Conservation (phyloP, 805 yeast genomes). For the Metschnikowia reukaufii region DNA sequence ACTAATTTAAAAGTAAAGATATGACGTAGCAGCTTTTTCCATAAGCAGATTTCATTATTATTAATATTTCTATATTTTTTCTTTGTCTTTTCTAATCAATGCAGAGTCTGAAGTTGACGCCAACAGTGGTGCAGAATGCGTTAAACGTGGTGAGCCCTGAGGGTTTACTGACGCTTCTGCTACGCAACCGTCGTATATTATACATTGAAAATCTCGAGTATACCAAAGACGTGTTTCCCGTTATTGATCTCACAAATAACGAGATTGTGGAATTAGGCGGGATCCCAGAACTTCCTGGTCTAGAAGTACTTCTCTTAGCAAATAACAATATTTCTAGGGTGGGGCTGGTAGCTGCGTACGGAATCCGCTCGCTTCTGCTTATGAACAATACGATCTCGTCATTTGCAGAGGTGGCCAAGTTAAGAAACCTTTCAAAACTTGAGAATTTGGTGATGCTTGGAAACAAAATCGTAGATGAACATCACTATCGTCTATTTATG, state of each 20-base stretch:
- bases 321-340: slow-evolving; percentile 56
- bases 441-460: slow-evolving; percentile 51
- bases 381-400: slow-evolving; percentile 49
- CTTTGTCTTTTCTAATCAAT: neutral
- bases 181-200: slow-evolving; percentile 34
- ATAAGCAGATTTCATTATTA: neutral
- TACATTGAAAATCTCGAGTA: slow-evolving; percentile 37
- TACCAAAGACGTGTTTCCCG: slow-evolving; percentile 40
- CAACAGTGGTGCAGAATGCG: slow-evolving; percentile 31
- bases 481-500: slow-evolving; percentile 58
- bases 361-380: slow-evolving; percentile 50
- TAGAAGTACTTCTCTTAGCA: slow-evolving; percentile 58
- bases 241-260: slow-evolving; percentile 76
- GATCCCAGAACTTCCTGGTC: slow-evolving; percentile 44
- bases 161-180: slow-evolving; percentile 34
- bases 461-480: slow-evolving; percentile 52
- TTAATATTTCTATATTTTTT: neutral
- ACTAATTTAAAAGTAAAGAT: neutral
- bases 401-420: slow-evolving; percentile 37
- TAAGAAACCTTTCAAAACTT: slow-evolving; percentile 9
- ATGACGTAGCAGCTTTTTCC: neutral
- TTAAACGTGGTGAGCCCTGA: slow-evolving; percentile 36
- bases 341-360: slow-evolving; percentile 27
- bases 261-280: slow-evolving; percentile 55
- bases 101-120: slow-evolving; percentile 37